A percentile compares a stretch with the other conserved stretches of the same genome.
Conservation (phyloP, 306 rosid genomes). For the Medicago arabica region DNA sequence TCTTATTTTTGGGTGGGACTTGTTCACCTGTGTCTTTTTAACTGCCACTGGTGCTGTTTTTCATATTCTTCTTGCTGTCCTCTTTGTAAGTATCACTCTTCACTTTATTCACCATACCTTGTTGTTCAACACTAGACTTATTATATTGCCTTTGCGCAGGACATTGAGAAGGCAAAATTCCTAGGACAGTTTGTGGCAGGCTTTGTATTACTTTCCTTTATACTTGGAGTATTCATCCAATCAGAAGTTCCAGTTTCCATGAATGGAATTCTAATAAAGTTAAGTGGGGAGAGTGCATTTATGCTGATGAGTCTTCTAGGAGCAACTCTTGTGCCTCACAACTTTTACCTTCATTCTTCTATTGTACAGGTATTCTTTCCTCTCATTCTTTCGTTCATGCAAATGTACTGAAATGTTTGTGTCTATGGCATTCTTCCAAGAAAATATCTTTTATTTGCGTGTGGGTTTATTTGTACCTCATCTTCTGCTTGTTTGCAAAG, state of each 20-base stretch:
- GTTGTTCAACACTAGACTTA: constrained; percentile 30
- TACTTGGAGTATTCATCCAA: constrained; percentile 71
- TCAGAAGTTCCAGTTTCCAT: constrained; percentile 69
- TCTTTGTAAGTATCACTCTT: constrained; percentile 66
- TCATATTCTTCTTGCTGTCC: constrained; percentile 66
- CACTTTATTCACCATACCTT: constrained; percentile 7
- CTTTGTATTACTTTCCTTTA: constrained; percentile 61
- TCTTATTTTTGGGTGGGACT: constrained; percentile 93
- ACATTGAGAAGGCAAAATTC: constrained; percentile 61
- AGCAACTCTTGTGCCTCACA: constrained; percentile 94
- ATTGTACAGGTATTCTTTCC: constrained; percentile 80
- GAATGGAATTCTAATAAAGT: constrained; percentile 68
- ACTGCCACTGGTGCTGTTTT: constrained; percentile 71
- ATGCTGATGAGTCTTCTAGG: constrained; percentile 95
- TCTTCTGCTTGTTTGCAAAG: constrained; percentile 21
- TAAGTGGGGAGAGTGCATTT: constrained; percentile 89
- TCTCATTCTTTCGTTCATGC: constrained; percentile 29
- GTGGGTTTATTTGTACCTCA: constrained; percentile 2
- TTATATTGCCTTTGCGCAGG: constrained; percentile 58
- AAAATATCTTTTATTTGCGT: constrained; percentile 3
- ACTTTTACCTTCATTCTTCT: constrained; percentile 90
- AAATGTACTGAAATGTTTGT: neutral
- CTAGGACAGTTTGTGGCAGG: constrained; percentile 64
- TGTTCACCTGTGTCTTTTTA: constrained; percentile 87
- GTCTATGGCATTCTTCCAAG: neutral